phyloP scores from a whole-genome alignment of 2,329 filamentous ascomycete species.

The Pseudogymnoascus sp. region DNA sequence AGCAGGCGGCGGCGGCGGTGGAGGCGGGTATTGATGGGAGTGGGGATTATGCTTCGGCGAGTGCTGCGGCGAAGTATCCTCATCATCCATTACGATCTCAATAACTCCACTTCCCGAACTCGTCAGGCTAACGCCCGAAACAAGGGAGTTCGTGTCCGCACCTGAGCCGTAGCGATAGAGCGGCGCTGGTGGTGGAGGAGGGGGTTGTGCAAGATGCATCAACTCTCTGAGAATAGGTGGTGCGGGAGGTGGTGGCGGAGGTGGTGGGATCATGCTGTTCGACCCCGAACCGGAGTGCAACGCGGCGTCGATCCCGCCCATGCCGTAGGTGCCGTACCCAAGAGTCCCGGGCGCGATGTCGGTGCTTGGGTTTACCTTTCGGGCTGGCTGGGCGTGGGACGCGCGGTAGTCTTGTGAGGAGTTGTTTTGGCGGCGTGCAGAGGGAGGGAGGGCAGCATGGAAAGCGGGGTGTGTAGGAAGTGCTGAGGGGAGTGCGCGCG shows the following conservation, averaged over 20 bases:
- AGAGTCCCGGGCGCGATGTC: constrained; percentile 27
- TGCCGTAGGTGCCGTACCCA: constrained; percentile 26
- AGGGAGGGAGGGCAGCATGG: constrained; percentile 31
- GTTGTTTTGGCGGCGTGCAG: constrained; percentile 20
- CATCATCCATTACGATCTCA: constrained; percentile 58
- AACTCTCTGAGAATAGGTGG: constrained; percentile 52
- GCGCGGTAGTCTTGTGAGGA: constrained; percentile 19
- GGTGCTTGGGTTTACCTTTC: constrained; percentile 25
- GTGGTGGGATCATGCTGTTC: constrained; percentile 42
- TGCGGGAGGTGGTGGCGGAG: constrained; percentile 43
- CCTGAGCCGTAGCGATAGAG: constrained; percentile 35
- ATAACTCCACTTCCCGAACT: constrained; percentile 48
- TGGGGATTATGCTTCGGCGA: constrained; percentile 20
- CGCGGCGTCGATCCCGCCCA: constrained; percentile 41
- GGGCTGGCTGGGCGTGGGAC: constrained; percentile 21
- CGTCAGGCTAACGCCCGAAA: constrained; percentile 27
- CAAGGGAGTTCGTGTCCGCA: constrained; percentile 25
- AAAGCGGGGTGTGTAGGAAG: constrained; percentile 36
- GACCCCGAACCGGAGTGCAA: constrained; percentile 31
- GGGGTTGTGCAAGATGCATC: constrained; percentile 51
- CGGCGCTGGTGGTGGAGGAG: constrained; percentile 53
- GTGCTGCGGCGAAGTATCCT: constrained; percentile 29
- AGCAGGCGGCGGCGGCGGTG: constrained; percentile 36
- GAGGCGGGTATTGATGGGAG: constrained; percentile 34
- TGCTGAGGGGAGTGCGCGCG: constrained; percentile 26